Conservation (phyloP, 2,329 filamentous ascomycete genomes). For the Metarhizium guizhouense region DNA sequence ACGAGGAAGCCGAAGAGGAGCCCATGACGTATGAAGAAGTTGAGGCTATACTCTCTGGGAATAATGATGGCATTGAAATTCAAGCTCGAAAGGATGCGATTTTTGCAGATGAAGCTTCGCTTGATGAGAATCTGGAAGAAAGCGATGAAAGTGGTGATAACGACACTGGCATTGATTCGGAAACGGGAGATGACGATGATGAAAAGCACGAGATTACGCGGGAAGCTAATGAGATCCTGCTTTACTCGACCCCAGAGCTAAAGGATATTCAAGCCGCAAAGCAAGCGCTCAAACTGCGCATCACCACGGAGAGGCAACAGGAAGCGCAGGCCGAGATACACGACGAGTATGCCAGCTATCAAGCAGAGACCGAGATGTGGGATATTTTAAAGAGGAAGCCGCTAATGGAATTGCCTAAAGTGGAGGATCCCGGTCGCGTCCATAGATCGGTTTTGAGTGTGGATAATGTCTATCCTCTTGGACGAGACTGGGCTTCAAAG, state of each 20-base stretch:
- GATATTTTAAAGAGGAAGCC: constrained; percentile 30
- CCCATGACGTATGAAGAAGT: constrained; percentile 35
- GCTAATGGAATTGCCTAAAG: constrained; percentile 23
- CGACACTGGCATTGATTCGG: constrained; percentile 9
- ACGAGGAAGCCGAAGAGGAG: constrained; percentile 15
- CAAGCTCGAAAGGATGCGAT: not conserved
- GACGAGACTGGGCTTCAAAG: constrained; percentile 29
- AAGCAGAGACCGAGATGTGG: constrained; percentile 39
- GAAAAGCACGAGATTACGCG: constrained; percentile 19
- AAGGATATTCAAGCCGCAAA: constrained; percentile 27
- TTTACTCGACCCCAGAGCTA: constrained; percentile 30
- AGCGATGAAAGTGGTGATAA: constrained; percentile 12
- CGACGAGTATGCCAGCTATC: constrained; percentile 30
- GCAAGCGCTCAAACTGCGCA: constrained; percentile 26
- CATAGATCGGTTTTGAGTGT: constrained; percentile 22
- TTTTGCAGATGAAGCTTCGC: not conserved
- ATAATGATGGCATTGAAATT: not conserved
- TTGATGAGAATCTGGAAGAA: not conserved
- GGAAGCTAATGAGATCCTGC: constrained; percentile 34
- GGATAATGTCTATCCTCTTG: constrained; percentile 26
- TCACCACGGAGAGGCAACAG: constrained; percentile 31
- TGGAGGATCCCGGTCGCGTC: constrained; percentile 18
- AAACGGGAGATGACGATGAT: constrained; percentile 12
- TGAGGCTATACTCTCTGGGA: constrained; percentile 26
- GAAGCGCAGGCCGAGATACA: constrained; percentile 34